A percentile compares a stretch with the other conserved stretches of the same genome.
These are phyloP conservation scores for Trypanosoma melophagium DNA, from an alignment of 208 protist species.

Conservation along the genomic window DNA sequence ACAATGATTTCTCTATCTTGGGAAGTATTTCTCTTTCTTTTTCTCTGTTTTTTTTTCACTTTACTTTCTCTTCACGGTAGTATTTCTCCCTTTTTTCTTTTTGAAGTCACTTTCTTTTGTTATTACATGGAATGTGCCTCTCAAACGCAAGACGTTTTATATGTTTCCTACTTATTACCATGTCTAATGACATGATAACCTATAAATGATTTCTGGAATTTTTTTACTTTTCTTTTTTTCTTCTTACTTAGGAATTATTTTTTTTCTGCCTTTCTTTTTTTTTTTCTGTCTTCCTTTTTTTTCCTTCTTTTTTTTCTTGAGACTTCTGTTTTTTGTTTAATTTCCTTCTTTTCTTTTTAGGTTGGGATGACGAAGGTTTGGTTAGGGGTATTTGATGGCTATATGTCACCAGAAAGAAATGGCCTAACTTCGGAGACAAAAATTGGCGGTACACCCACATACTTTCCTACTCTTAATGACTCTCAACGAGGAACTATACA, in stretches of 20 bases:
- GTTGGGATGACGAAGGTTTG: conserved; percentile 31
- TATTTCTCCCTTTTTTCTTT: neutral
- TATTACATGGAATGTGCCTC: too few species aligned
- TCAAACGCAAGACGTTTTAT: too few species aligned
- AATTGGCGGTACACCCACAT: conserved; percentile 62
- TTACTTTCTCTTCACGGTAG: neutral
- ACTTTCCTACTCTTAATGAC: conserved; percentile 47
- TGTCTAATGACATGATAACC: too few species aligned
- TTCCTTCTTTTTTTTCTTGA: neutral
- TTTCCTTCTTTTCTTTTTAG: too few species aligned
- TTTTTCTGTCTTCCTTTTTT: neutral
- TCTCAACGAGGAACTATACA: conserved; percentile 32
- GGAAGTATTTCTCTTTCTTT: neutral
- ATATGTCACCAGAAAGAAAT: conserved; percentile 56
- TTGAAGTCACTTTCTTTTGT: conserved; percentile 1
- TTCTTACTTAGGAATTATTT: neutral
- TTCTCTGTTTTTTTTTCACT: neutral
- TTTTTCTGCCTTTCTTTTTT: neutral
- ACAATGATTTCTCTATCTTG: too few species aligned
- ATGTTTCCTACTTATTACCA: neutral
- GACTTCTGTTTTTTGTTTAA: too few species aligned
- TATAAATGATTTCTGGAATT: neutral
- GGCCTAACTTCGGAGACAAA: conserved; percentile 73
- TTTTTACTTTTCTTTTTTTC: neutral
- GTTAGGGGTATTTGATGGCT: conserved; percentile 78